Evolutionary conservation across 352 stramenopile genomes (phyloP).

Genomic region (Globisporangium takayamanum): DNA sequence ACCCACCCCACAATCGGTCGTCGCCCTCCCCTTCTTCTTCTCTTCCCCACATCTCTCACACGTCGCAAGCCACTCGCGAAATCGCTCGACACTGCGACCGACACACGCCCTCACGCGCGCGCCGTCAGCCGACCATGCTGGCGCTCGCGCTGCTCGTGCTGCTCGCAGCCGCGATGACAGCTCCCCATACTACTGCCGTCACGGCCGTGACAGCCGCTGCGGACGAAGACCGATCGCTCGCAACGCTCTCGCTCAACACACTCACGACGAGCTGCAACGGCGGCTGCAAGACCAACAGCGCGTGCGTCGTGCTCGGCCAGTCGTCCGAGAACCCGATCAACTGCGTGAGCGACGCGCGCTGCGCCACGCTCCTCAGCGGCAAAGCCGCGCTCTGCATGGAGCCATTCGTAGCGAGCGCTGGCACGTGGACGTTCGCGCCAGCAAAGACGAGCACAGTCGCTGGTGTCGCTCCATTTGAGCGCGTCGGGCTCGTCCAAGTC

Average conservation of each 20-base stretch:
- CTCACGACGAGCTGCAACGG: conserved; percentile 74
- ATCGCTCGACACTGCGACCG: not conserved
- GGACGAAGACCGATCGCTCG: conserved; percentile 8
- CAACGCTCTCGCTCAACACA: conserved; percentile 51
- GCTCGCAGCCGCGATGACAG: not conserved
- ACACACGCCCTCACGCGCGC: not conserved
- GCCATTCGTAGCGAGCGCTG: conserved; percentile 31
- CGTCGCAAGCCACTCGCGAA: not conserved
- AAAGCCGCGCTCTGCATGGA: conserved; percentile 61
- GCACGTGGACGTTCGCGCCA: conserved; percentile 49
- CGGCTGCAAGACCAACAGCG: conserved; percentile 46
- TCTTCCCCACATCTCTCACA: not conserved
- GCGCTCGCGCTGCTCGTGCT: not conserved
- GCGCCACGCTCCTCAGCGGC: conserved; percentile 57
- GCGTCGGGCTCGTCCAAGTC: conserved; percentile 62
- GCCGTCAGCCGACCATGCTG: not conserved
- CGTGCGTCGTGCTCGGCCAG: conserved; percentile 59
- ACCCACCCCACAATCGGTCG: too few species aligned
- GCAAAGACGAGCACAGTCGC: conserved; percentile 38
- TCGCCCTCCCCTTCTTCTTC: conserved; percentile 1
- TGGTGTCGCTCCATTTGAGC: conserved; percentile 57
- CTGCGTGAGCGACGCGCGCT: conserved; percentile 70
- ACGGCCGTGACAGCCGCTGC: conserved; percentile 1
- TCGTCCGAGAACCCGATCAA: conserved; percentile 54
- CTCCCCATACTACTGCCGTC: not conserved